Conservation (phyloP, 257 asterid genomes). For the Solanum boliviense region DNA sequence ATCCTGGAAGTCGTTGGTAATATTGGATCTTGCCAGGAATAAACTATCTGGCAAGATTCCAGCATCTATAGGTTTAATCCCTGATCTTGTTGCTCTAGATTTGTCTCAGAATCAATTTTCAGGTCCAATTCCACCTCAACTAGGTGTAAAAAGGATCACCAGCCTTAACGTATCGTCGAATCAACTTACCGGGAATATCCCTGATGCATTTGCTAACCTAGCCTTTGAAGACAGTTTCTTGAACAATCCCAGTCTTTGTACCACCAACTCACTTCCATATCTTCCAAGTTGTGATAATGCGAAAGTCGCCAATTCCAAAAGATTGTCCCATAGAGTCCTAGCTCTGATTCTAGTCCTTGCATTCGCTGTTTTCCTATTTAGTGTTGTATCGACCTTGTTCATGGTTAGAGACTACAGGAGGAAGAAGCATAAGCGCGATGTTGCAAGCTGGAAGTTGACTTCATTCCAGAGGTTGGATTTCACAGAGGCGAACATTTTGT, state of each 20-base stretch:
- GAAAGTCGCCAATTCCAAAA: slow-evolving; percentile 9
- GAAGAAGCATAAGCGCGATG: slow-evolving; percentile 45
- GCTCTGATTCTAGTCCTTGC: slow-evolving; percentile 42
- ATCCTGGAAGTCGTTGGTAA: slow-evolving; percentile 59
- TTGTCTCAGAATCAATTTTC: slow-evolving; percentile 52
- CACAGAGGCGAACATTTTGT: slow-evolving; percentile 30
- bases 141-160: slow-evolving; percentile 42
- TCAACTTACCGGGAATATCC: slow-evolving; percentile 51
- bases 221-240: slow-evolving; percentile 59
- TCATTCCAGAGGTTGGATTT: slow-evolving; percentile 60
- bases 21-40: slow-evolving; percentile 47
- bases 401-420: slow-evolving; percentile 37
- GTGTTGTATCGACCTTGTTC: slow-evolving; percentile 16
- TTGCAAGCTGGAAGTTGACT: slow-evolving; percentile 64
- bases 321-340: slow-evolving; percentile 27
- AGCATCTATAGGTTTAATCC: slow-evolving; percentile 29
- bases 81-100: slow-evolving; percentile 54
- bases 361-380: slow-evolving; percentile 13
- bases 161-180: slow-evolving; percentile 65
- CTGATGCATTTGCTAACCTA: slow-evolving; percentile 49
- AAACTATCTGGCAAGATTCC: slow-evolving; percentile 60
- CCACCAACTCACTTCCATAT: slow-evolving; percentile 18
- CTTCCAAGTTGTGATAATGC: slow-evolving; percentile 30
- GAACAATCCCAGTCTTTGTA: slow-evolving; percentile 53
- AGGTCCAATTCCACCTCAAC: slow-evolving; percentile 55